Base-by-base conservation (phyloP, 768 basidiomycete genomes). In the Lentinula raphanica region DNA sequence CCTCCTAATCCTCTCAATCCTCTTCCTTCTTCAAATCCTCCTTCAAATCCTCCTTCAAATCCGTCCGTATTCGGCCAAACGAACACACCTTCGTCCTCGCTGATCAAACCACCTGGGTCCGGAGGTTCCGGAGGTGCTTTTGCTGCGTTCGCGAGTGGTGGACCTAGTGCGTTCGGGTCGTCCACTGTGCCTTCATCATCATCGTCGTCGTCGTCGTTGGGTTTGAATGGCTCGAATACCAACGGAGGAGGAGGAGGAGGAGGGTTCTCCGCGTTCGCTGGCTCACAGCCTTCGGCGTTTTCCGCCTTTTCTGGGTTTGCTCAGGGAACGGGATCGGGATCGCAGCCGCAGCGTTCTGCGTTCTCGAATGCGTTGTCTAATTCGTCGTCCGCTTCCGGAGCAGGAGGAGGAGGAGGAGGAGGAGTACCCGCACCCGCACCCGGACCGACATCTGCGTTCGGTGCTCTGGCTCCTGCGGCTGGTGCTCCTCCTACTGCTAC, bases 241-340 rank as follows among this genome's bases (percentile, higher is more conserved):
- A n/a, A n/a, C n/a, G n/a, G n/a, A n/a, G n/a, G n/a, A n/a, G n/a
- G n/a, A n/a, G 56, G 44, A 8, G 32, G 32, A 2, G 62, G 69
- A 40, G 69, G 65, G 2, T 72, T 70, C 51, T 67, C 74, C 31
- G 65, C 69, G 15, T 75, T 75, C 59, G 64, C 71, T 35, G 62
- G 39, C 11, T 23, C 21, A 9, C 49, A 59, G 38, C 58, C 58
- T 3, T 54, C 58, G n/a, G 27, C 51, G 3, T 59, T 59, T 32
- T 48, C 49, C 5, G 36, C n/a, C n/a, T n/a, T 35, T 5, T 8
- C 58, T 32, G n/a, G 35, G 7, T 29, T 19, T 39, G 15, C n/a
- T n/a, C n/a, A n/a, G n/a, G n/a, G n/a, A n/a, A n/a, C n/a, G n/a
- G n/a, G n/a, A n/a, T n/a, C n/a, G n/a, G n/a, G n/a, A n/a, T n/a